Base-by-base conservation (phyloP, 2,329 filamentous ascomycete species). In the Thermoascus crustaceus region DNA sequence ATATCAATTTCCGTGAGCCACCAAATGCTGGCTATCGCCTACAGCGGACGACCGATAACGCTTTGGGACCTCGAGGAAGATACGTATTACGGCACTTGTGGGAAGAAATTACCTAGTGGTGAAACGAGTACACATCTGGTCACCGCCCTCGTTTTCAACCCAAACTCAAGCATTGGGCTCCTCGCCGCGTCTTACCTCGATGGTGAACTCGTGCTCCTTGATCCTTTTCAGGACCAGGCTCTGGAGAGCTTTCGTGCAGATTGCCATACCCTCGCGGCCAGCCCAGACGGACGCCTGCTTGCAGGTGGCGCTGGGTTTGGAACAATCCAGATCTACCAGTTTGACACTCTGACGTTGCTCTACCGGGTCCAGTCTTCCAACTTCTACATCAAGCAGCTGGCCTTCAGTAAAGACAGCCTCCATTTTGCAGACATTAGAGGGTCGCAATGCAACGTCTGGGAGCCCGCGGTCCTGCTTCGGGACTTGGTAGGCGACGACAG, bases 361-460 rank as follows among this genome's bases (percentile, higher is more conserved):
- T n/a, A n/a, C n/a, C n/a, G n/a, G n/a, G n/a, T n/a, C n/a, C n/a
- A n/a, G n/a, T n/a, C n/a, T n/a, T n/a, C n/a, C n/a, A n/a, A n/a
- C n/a, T n/a, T n/a, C n/a, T n/a, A n/a, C n/a, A n/a, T n/a, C n/a
- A n/a, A n/a, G n/a, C n/a, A n/a, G n/a, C n/a, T n/a, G n/a, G n/a
- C n/a, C n/a, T n/a, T n/a, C n/a, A n/a, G n/a, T 20, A 41, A 34
- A 24, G 58, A 65, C 35, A 45, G 50, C 34, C 44, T 54, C 9
- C 55, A 43, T n/a, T 46, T 65, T 35, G 43, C 47, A 4, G 62
- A 65, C 36, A 53, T 63, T 16, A 42, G 59, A 39, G 54, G 52
- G 3, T 38, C 49, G 1, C 54, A 60, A 35, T 63, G 57, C 42
- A 58, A 50, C 26, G 51, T 64, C 29, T 65, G 61, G 62, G 54